phyloP scores from a whole-genome alignment of 768 basidiomycete species.

The Dendrothele bispora region DNA sequence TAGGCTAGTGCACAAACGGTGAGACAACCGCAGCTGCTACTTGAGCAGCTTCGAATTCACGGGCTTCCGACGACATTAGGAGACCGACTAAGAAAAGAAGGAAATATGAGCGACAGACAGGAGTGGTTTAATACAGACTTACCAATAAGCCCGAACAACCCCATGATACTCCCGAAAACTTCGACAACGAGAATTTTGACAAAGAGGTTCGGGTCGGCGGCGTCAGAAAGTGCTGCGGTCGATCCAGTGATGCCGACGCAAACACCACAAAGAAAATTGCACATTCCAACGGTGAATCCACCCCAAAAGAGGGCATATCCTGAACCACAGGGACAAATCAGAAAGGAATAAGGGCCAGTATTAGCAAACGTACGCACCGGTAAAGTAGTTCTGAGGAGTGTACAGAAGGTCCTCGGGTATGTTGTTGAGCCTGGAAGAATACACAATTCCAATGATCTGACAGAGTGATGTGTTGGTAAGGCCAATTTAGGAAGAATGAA shows the following conservation, averaged over 20 bases:
- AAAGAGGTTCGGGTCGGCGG: constrained; percentile 91
- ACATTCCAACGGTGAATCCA: constrained; percentile 89
- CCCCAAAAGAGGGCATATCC: constrained; percentile 97
- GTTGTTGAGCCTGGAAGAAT: constrained; percentile 73
- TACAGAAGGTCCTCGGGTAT: constrained; percentile 72
- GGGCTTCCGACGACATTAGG: constrained; percentile 71
- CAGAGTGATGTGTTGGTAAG: not conserved
- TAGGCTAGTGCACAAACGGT: constrained; percentile 32
- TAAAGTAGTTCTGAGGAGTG: constrained; percentile 89
- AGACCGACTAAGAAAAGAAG: constrained; percentile 62
- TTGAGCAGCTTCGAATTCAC: constrained; percentile 50
- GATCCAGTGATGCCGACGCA: constrained; percentile 95
- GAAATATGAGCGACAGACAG: constrained; percentile 1
- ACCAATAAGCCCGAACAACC: constrained; percentile 93
- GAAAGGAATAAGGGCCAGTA: not conserved
- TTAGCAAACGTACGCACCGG: constrained; percentile 47
- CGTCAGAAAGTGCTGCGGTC: constrained; percentile 93
- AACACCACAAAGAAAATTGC: constrained; percentile 93
- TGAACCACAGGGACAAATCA: constrained; percentile 23
- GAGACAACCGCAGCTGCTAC: constrained; percentile 29
- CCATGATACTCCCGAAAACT: constrained; percentile 89
- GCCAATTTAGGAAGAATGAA: too few species aligned
- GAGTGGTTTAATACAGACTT: constrained; percentile 26
- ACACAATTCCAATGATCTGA: constrained; percentile 95
- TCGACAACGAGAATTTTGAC: constrained; percentile 98